Base-by-base conservation (phyloP, 805 yeast genomes). In the Ogataea ganodermae region DNA sequence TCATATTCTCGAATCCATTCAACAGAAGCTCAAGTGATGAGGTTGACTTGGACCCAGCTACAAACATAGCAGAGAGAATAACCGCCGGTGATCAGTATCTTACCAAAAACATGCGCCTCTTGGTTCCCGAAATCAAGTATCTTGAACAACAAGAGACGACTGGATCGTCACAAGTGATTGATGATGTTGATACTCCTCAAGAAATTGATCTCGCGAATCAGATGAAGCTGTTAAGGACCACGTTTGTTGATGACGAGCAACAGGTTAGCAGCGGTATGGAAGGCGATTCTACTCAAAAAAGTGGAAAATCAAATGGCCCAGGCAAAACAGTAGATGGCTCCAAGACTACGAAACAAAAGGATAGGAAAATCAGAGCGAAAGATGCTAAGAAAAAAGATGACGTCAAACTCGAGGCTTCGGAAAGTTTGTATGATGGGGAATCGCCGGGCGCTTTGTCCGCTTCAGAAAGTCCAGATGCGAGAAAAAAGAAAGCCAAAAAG, bases 151-250 rank as follows among this genome's bases (percentile, higher is more conserved):
- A 17, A 4, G 45, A 46, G 9, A 33, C n/a, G 4, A 22, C 17
- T 16, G 55, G 53, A 39, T 48, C 48, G 5, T 14, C 35, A 6
- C 23, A 30, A 5, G 30, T 37, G 1, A 21, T 53, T 14, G 49
- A 74, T 55, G 82, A 79, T 57, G 61, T 63, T 21, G 84, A 79
- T 52, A 72, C 81, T 1, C 73, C 68, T 13, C 68, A 62, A 46
- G 84, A 79, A 59, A 64, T 71, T 30, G 74, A 68, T 33, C 78
- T 72, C 58, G 77, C 80, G 1, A 70, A 68, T 16, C 68, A 64
- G 35, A 79, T 79, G 84, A 73, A 69, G 55, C 60, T 62, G 44
- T 59, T 74, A 17, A 68, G 84, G 49, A 51, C 66, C 40, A 52
- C 53, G n/a, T 63, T 62, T 45, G 56, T 63, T 18, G 56, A 54